Evolutionary conservation across 169 alveolate species (phyloP).

Genomic region (Besnoitia besnoiti): DNA sequence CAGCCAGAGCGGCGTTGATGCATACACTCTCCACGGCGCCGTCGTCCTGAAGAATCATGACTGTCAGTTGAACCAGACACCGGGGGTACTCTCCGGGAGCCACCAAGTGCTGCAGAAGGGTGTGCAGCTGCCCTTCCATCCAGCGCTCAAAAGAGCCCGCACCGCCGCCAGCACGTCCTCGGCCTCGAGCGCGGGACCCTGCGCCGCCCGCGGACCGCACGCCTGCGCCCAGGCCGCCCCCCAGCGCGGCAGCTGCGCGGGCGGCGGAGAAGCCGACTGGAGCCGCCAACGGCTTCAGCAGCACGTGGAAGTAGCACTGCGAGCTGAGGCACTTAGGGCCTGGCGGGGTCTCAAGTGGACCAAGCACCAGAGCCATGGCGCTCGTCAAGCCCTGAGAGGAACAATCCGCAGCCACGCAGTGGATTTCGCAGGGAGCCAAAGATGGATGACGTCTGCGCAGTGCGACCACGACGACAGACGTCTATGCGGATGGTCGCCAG

Average conservation of each 20-base stretch:
- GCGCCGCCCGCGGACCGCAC: background rate
- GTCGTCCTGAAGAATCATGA: conserved; percentile 39
- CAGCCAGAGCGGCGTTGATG: conserved; percentile 31
- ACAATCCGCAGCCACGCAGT: background rate
- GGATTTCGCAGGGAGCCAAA: no score
- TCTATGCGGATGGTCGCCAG: no score
- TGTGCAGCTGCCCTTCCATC: conserved; percentile 2
- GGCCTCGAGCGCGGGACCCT: background rate
- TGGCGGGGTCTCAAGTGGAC: background rate
- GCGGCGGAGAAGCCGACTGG: background rate
- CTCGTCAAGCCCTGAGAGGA: background rate
- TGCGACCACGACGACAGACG: no score
- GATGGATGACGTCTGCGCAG: no score
- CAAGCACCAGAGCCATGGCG: background rate
- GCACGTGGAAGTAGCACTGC: background rate
- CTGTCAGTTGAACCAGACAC: conserved; percentile 9
- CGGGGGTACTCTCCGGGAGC: conserved; percentile 16
- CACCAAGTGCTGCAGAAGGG: conserved; percentile 6
- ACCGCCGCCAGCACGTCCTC: background rate
- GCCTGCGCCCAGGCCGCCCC: background rate
- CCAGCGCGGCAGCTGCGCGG: background rate
- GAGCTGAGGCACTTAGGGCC: background rate
- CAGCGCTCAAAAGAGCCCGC: background rate
- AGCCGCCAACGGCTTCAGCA: background rate
- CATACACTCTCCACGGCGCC: conserved; percentile 20